These are phyloP conservation scores for Aspergillus novofumigatus DNA, from an alignment of 2,329 filamentous ascomycete genomes.

Conservation along the genomic window DNA sequence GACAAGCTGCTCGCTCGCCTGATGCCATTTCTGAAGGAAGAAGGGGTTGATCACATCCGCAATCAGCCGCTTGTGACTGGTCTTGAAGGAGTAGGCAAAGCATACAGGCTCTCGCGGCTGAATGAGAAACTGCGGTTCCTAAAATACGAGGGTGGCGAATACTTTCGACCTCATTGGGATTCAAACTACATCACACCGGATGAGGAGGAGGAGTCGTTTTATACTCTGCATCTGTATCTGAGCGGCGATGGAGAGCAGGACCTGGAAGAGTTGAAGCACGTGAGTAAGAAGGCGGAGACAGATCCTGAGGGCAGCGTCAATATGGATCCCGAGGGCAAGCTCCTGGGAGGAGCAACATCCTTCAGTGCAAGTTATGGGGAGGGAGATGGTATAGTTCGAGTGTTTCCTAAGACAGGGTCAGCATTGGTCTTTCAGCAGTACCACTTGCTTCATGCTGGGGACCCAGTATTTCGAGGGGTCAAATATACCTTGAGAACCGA, in stretches of 20 bases:
- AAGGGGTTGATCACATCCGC: conserved; percentile 41
- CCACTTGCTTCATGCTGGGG: conserved; percentile 50
- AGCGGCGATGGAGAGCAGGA: conserved; percentile 43
- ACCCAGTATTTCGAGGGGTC: conserved; percentile 49
- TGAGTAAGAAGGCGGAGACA: conserved; percentile 15
- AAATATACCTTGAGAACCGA: conserved; percentile 57
- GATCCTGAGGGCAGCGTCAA: conserved; percentile 15
- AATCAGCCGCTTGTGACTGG: conserved; percentile 43
- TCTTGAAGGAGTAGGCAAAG: conserved; percentile 38
- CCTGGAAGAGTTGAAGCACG: conserved; percentile 21
- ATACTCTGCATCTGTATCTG: conserved; percentile 55
- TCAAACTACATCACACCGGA: conserved; percentile 58
- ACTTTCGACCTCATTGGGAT: conserved; percentile 70
- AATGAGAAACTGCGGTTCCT: conserved; percentile 75
- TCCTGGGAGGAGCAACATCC: conserved; percentile 54
- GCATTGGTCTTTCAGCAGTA: conserved; percentile 56
- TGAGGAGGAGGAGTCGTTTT: conserved; percentile 47
- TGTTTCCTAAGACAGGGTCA: conserved; percentile 49
- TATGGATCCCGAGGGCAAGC: conserved; percentile 23
- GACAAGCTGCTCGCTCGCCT: conserved; percentile 60
- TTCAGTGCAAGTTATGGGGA: conserved; percentile 40
- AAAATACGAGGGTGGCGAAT: conserved; percentile 67
- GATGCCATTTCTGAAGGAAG: conserved; percentile 44
- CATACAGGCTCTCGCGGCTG: conserved; percentile 41
- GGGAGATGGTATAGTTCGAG: conserved; percentile 33